A percentile compares a stretch with the other conserved stretches of the same genome.
These are phyloP conservation scores for Coccomyxa subellipsoidea DNA, from an alignment of 163 green algal species.

Conservation along the genomic window DNA sequence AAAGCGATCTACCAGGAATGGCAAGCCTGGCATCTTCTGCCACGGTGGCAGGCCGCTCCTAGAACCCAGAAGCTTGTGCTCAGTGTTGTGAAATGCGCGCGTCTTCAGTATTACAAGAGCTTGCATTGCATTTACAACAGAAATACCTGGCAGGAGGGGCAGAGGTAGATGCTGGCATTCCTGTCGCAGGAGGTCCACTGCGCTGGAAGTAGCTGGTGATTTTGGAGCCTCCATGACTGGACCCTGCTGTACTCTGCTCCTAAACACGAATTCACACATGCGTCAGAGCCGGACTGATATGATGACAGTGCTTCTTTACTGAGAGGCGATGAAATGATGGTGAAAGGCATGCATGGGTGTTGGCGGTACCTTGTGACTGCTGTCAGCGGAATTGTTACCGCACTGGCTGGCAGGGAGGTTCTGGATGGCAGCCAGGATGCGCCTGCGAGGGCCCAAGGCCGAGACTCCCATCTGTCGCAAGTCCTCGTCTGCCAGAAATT, in stretches of 20 bases:
- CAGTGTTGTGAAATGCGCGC: not conserved
- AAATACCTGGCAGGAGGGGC: not conserved
- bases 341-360: not conserved
- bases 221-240: not conserved
- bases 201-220: not conserved
- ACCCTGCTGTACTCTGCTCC: not conserved
- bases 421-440: constrained; percentile 11
- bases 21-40: constrained; percentile 47
- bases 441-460: not conserved
- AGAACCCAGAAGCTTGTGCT: too few species aligned
- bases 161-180: not conserved
- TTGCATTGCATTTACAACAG: not conserved
- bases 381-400: not conserved
- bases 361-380: not conserved
- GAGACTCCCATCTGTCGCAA: not conserved
- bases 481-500: not conserved
- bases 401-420: not conserved
- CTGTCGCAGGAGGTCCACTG: not conserved
- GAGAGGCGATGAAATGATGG: too few species aligned
- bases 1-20: constrained; percentile 81
- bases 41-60: constrained; percentile 22
- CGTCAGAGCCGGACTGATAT: not conserved
- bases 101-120: too few species aligned
- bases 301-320: too few species aligned
- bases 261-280: not conserved